A percentile compares a stretch with the other conserved stretches of the same genome.
These are phyloP conservation scores for Bathelium albidoporum DNA, from an alignment of 495 filamentous ascomycete genomes.

Conservation along the genomic window DNA sequence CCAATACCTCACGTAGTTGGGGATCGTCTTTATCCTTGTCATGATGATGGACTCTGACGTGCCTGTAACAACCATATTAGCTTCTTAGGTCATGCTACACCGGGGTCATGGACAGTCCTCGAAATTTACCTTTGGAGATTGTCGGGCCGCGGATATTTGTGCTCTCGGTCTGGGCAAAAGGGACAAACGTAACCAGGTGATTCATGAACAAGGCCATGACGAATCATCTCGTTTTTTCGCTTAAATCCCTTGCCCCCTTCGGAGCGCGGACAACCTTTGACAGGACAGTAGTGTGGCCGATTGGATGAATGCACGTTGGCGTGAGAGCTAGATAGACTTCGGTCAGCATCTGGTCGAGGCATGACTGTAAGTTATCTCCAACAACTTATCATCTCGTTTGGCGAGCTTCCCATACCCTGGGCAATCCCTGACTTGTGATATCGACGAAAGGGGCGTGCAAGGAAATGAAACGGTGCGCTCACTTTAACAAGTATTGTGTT, in stretches of 20 bases:
- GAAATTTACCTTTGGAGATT: slow-evolving; percentile 77
- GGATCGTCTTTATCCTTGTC: slow-evolving; percentile 84
- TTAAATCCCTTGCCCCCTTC: slow-evolving; percentile 93
- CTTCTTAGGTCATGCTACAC: background rate
- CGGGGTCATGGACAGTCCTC: background rate
- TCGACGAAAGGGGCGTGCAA: too few relatives aligned
- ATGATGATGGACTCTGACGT: slow-evolving; percentile 78
- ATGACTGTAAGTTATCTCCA: too few relatives aligned
- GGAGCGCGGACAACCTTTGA: slow-evolving; percentile 65
- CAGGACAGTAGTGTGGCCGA: slow-evolving; percentile 84
- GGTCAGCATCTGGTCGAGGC: background rate
- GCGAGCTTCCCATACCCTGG: too few relatives aligned
- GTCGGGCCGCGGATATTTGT: slow-evolving; percentile 92
- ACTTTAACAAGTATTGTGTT: slow-evolving; percentile 79
- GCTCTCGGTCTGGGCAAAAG: slow-evolving; percentile 90
- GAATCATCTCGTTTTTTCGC: slow-evolving; percentile 98
- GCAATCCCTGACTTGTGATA: too few relatives aligned
- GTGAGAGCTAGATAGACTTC: slow-evolving; percentile 68
- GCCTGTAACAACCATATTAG: slow-evolving; percentile 39
- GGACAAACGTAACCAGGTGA: slow-evolving; percentile 96
- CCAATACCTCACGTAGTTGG: slow-evolving; percentile 63
- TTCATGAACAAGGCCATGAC: slow-evolving; percentile 89
- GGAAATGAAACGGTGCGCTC: slow-evolving; percentile 30
- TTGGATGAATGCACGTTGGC: slow-evolving; percentile 90
- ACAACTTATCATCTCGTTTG: too few relatives aligned